Evolutionary conservation across 192 early-diverging fungal genomes (phyloP), one percentile per base, ranked within the genome.

Genomic region (Gigaspora rosea): DNA sequence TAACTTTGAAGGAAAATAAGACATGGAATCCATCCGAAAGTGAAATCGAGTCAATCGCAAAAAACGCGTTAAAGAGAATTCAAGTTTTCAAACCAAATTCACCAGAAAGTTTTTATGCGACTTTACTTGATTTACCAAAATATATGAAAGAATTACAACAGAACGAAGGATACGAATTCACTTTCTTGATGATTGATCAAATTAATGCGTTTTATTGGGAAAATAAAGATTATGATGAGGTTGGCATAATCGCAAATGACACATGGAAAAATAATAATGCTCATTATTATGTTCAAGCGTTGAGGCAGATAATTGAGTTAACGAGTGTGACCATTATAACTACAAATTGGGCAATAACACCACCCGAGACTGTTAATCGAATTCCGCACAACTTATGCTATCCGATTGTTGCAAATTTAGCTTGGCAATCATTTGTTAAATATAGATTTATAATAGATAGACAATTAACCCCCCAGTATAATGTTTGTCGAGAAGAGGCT

Each of bases 151-250:
- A 64, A 33, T 48, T 32, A 64, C 32, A 64, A 27, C 48, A 71
- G 8, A 71, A 56, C 12, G 52, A 50, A 71, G 12, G 22, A 0
- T 52, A 75, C 18, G 62, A 50, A 64, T 75, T 75, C 27, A 64
- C 15, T 36, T 75, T 48, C 36, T 64, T 75, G 49, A 75, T 75
- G 73, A 75, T 75, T 50, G 73, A 75, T 51, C 57, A 59, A 18
- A 75, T 75, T 41, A 75, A 41, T 13, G 47, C 61, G 35, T 75
- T 75, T 75, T 75, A 75, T 64, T 75, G 73, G 73, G 59, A 75
- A 61, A 61, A 75, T 65, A 62, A 65, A 62, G 63, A 41, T 65
- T 35, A 33, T 18, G 63, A 65, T 41, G 16, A 41, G 33, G 63
- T 36, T 65, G 35, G 36, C 15, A 65, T 41, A 9, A 47, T 33